Conservation (phyloP, 192 early-diverging fungal genomes). For the Dissophora ornata region DNA sequence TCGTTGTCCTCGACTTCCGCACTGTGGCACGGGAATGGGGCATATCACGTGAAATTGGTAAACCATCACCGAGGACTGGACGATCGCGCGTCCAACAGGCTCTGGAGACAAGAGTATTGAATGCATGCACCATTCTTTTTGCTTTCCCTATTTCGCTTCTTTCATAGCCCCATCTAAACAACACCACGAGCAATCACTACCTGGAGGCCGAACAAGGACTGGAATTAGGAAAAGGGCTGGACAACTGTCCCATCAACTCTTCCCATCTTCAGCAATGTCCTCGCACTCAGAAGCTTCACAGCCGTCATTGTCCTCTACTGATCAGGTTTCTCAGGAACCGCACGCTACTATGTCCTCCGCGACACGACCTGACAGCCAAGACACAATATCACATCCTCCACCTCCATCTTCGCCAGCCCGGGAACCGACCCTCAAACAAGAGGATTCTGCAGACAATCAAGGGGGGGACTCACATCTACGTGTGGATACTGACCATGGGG, state of each 20-base stretch:
- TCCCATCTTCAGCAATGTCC: background rate
- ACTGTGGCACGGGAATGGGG: no score
- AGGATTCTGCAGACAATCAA: background rate
- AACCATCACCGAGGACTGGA: no score
- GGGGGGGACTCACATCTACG: background rate
- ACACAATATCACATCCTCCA: slow-evolving; percentile 16
- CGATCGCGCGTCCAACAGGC: no score
- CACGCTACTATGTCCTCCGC: background rate
- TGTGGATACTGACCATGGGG: slow-evolving; percentile 3
- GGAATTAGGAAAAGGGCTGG: no score
- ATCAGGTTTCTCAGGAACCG: background rate
- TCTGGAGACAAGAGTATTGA: no score
- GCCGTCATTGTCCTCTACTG: background rate
- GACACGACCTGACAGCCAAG: slow-evolving; percentile 20
- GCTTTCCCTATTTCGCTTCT: no score
- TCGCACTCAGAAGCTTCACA: background rate
- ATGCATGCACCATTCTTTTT: no score
- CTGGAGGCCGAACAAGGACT: no score
- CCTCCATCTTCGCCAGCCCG: background rate
- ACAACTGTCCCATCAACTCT: background rate
- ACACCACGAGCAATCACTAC: no score
- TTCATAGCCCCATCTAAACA: no score
- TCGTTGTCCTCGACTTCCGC: no score
- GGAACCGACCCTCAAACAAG: slow-evolving; percentile 3
- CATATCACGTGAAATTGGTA: no score